phyloP scores from a whole-genome alignment of 208 protist genomes.

The Trichomonas vaginalis region DNA sequence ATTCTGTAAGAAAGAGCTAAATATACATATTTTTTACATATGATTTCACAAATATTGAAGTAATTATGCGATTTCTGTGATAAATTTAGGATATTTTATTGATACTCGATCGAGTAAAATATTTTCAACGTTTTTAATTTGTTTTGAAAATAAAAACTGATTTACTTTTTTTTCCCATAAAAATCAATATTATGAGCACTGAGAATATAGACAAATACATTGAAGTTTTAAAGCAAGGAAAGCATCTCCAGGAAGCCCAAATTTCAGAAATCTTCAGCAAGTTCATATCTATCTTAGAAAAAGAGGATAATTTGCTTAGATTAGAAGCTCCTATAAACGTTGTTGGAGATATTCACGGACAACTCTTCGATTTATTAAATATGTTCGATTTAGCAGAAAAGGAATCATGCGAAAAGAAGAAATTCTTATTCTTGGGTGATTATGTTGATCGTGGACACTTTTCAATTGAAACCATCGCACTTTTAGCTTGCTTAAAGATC shows the following conservation, averaged over 20 bases:
- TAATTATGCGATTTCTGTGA: too few species aligned
- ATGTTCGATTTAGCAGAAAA: neutral
- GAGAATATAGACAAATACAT: neutral
- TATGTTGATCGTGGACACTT: slow-evolving; percentile 10
- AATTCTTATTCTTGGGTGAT: neutral
- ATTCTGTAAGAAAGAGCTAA: too few species aligned
- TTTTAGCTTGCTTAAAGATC: neutral
- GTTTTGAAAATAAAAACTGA: too few species aligned
- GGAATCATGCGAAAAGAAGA: neutral
- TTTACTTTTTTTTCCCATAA: too few species aligned
- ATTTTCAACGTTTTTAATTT: too few species aligned
- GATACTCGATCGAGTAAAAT: too few species aligned
- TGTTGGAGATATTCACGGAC: neutral
- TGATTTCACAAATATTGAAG: too few species aligned
- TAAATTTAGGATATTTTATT: too few species aligned
- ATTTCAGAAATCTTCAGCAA: neutral
- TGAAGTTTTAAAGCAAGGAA: neutral
- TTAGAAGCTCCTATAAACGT: neutral
- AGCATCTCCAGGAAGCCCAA: neutral
- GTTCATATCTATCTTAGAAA: neutral
- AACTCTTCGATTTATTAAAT: neutral
- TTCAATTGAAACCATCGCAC: neutral
- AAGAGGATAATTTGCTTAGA: neutral
- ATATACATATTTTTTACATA: too few species aligned
- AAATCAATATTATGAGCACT: neutral